Evolutionary conservation across 106 monocot species (phyloP).

Genomic region (Dendrobium huoshanense): DNA sequence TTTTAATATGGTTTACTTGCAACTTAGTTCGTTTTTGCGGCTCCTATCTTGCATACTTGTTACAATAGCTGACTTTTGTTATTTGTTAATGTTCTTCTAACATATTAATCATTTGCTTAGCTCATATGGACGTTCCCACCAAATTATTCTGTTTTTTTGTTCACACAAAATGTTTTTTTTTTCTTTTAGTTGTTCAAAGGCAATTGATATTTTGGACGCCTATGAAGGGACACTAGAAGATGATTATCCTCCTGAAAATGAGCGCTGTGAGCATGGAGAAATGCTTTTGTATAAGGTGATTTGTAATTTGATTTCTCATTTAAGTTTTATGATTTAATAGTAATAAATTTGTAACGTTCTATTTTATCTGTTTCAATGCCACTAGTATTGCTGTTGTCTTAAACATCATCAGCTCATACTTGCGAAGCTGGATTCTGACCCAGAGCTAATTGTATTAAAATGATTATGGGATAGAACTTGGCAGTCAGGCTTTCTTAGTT

Average conservation of each 20-base stretch:
- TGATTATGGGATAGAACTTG: neutral
- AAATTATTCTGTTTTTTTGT: neutral
- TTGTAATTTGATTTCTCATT: neutral
- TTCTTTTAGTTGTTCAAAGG: constrained; percentile 64
- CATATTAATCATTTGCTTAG: neutral
- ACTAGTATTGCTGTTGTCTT: neutral
- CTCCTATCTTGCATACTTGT: neutral
- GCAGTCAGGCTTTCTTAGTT: neutral
- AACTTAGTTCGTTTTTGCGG: neutral
- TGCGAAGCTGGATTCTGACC: neutral
- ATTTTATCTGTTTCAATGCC: neutral
- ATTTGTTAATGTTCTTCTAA: neutral
- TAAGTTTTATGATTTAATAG: constrained; percentile 1
- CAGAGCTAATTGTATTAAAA: neutral
- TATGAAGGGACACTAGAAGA: constrained; percentile 97
- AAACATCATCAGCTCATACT: neutral
- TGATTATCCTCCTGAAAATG: constrained; percentile 93
- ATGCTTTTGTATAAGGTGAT: constrained; percentile 97
- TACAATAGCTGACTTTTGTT: neutral
- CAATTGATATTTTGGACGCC: constrained; percentile 88
- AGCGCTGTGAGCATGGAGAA: constrained; percentile 93
- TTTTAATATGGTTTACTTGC: neutral
- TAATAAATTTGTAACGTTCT: neutral
- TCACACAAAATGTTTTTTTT: constrained; percentile 7
- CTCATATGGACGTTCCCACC: neutral